These are phyloP conservation scores for Teratosphaeria epicoccoides DNA, from an alignment of 2,329 filamentous ascomycete species.

Conservation along the genomic window DNA sequence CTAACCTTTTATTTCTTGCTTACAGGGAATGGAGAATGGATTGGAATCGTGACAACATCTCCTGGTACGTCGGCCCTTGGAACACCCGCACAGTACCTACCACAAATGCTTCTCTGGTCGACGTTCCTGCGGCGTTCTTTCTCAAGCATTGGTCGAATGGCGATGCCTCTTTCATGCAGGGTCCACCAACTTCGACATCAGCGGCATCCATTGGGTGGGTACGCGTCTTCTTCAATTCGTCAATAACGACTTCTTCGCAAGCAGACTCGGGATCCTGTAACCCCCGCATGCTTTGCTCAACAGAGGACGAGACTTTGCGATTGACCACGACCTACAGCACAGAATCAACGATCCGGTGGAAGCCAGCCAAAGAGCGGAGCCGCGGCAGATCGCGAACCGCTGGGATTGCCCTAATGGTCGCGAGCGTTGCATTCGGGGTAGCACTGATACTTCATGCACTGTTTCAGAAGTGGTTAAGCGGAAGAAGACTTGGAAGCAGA, in stretches of 20 bases:
- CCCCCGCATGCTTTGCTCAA: conserved; percentile 15
- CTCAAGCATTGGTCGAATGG: conserved; percentile 42
- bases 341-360: conserved; percentile 1
- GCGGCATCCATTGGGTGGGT: conserved; percentile 36
- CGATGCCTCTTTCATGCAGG: conserved; percentile 34
- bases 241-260: conserved; percentile 26
- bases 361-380: neutral
- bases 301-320: conserved; percentile 19
- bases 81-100: conserved; percentile 17
- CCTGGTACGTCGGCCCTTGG: conserved; percentile 28
- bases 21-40: conserved; percentile 39
- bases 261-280: conserved; percentile 8
- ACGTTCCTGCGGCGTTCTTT: conserved; percentile 32
- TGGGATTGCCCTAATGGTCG: conserved; percentile 6
- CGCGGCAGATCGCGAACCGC: neutral
- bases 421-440: conserved; percentile 6
- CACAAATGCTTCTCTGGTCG: conserved; percentile 28
- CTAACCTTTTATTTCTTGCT: too few species aligned
- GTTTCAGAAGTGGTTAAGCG: conserved; percentile 4
- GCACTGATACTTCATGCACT: conserved; percentile 8
- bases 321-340: conserved; percentile 8
- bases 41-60: conserved; percentile 35
- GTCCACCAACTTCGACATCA: conserved; percentile 32
- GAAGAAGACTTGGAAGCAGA: neutral
- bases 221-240: conserved; percentile 42